Evolutionary conservation across 1,284 basidiomycete genomes (phyloP).

Genomic region (Vanrija sp.): DNA sequence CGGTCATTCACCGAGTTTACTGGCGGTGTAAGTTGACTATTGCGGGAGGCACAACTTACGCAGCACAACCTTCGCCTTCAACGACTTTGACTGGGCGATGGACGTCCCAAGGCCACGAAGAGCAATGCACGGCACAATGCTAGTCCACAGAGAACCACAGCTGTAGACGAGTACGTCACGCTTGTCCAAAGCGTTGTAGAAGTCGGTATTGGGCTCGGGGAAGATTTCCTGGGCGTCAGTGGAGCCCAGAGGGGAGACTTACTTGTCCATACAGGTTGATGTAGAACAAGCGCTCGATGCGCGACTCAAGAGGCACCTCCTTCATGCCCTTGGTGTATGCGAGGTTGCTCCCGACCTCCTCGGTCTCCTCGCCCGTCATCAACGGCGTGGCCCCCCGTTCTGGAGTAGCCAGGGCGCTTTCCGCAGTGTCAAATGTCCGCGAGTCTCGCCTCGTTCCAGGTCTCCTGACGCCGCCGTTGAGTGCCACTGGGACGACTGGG

Average conservation of each 20-base stretch:
- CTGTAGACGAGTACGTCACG: conserved; percentile 79
- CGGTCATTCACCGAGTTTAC: conserved; percentile 88
- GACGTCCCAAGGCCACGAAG: conserved; percentile 73
- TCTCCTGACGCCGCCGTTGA: too few species aligned
- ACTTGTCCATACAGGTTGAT: conserved; percentile 84
- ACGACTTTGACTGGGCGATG: conserved; percentile 68
- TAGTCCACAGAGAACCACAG: conserved; percentile 90
- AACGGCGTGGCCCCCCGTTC: conserved; percentile 6
- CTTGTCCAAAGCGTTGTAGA: conserved; percentile 62
- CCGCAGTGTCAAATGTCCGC: conserved; percentile 44
- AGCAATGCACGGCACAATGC: conserved; percentile 86
- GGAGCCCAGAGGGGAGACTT: conserved; percentile 5
- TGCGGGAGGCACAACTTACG: conserved; percentile 52
- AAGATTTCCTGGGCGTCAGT: conserved; percentile 62
- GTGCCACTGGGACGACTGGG: too few species aligned
- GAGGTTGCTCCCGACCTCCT: conserved; percentile 54
- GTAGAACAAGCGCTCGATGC: conserved; percentile 72
- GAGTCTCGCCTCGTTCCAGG: conserved; percentile 30
- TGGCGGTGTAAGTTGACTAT: conserved; percentile 35
- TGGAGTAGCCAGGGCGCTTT: conserved; percentile 22
- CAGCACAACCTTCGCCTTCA: conserved; percentile 78
- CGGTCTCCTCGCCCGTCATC: conserved; percentile 30
- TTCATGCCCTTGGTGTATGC: conserved; percentile 48
- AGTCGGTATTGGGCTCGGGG: conserved; percentile 79
- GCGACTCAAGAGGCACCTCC: conserved; percentile 61